Conservation (phyloP, 164 flowering plant genomes). For the Warburgia ugandensis region DNA sequence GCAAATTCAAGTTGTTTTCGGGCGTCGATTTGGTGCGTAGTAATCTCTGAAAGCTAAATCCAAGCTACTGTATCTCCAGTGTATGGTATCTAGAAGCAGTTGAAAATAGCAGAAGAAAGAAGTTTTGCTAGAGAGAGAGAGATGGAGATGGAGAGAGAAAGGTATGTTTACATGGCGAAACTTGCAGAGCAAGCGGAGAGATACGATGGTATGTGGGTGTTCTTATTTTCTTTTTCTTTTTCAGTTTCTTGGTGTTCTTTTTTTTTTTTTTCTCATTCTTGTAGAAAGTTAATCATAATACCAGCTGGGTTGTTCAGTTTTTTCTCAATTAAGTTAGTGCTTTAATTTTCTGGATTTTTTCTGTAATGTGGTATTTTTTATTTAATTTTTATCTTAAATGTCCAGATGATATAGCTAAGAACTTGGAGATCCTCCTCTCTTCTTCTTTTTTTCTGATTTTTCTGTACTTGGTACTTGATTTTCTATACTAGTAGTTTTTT, state of each 20-base stretch:
- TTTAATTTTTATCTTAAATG: no score
- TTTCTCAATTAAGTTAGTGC: neutral
- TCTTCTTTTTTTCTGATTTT: neutral
- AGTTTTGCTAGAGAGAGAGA: conserved; percentile 14
- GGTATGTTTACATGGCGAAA: conserved; percentile 36
- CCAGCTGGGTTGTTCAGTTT: neutral
- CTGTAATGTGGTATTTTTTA: neutral
- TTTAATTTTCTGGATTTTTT: neutral
- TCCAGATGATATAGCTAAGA: neutral
- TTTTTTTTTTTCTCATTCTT: neutral
- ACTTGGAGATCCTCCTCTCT: neutral
- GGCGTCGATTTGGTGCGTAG: no score
- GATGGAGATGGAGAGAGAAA: conserved; percentile 40
- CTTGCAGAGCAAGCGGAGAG: conserved; percentile 53
- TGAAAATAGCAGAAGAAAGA: no score
- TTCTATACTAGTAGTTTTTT: neutral
- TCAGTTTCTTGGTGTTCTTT: neutral
- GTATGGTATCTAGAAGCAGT: no score
- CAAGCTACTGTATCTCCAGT: no score
- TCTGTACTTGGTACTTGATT: no score
- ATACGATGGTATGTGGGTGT: conserved; percentile 33
- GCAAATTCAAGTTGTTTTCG: no score
- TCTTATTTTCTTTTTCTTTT: neutral
- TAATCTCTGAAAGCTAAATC: no score
- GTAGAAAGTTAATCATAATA: neutral